Evolutionary conservation across 2,329 filamentous ascomycete species (phyloP), one percentile per base, ranked within the genome.

Genomic region (Fonsecaea monophora): DNA sequence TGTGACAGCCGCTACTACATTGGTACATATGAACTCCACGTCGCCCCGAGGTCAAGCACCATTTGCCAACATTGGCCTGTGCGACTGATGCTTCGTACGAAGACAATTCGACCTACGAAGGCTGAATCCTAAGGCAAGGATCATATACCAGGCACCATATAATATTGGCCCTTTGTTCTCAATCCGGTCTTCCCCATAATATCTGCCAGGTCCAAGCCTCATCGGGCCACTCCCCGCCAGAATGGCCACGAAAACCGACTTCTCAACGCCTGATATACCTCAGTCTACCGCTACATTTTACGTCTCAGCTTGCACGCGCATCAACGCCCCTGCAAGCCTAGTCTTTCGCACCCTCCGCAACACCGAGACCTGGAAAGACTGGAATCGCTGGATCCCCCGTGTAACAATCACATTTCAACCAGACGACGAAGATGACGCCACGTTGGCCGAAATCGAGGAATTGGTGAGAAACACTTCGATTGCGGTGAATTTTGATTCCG

Each of bases 301-400:
- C 67, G 65, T 77, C 65, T 72, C 76, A 62, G 77, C 76, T 72
- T 75, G 77, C 60, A 76, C 72, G 53, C 69, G 72, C 37, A 82
- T 83, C 73, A 71, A 74, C 53, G 81, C 81, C 1, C 76, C 80
- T 8, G 75, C 80, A 2, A 69, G 76, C 25, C 72, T 76, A n/a
- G 79, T 83, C 66, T 82, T 81, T 77, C 74, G 79, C 30, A 76
- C 77, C 8, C 73, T 84, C 3, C 76, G 80, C 57, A 76, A 83
- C 72, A 80, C 80, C 34, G 78, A 80, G 25, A 80, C 78, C 59
- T 84, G 79, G 78, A 76, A 78, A 25, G 71, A 77, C 55, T 84
- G 82, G 82, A 84, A 83, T 69, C 75, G 75, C 6, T 84, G 83
- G 71, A 75, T 81, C 5, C 78, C 81, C 2, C 75, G 76, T 30